These are phyloP conservation scores for Penicillium janthinellum DNA, from an alignment of 2,329 filamentous ascomycete species.

Conservation along the genomic window DNA sequence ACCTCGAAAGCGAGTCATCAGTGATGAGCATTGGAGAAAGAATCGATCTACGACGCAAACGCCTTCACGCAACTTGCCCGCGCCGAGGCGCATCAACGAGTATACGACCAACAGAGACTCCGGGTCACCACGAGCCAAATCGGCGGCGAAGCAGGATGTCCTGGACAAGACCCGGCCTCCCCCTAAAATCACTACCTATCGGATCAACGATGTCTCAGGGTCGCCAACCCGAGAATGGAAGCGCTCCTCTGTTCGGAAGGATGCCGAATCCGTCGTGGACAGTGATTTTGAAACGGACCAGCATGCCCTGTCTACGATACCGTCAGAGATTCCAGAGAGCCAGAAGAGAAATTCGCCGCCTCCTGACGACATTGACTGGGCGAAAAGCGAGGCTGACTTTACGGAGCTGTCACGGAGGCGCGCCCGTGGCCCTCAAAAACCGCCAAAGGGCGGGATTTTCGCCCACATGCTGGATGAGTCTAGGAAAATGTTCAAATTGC, in stretches of 20 bases:
- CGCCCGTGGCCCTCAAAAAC: conserved; percentile 35
- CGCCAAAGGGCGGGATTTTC: conserved; percentile 46
- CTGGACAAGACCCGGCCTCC: conserved; percentile 25
- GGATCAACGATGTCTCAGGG: conserved; percentile 30
- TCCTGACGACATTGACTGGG: conserved; percentile 38
- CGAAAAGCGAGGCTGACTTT: conserved; percentile 43
- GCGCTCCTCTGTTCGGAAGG: conserved; percentile 16
- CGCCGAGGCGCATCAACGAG: conserved; percentile 47
- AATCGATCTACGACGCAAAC: conserved; percentile 48
- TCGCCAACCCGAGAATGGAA: conserved; percentile 30
- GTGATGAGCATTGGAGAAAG: conserved; percentile 80
- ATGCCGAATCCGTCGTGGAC: conserved; percentile 25
- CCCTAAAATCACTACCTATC: conserved; percentile 30
- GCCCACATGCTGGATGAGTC: conserved; percentile 49
- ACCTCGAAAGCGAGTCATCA: conserved; percentile 89
- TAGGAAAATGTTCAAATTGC: conserved; percentile 48
- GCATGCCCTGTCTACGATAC: conserved; percentile 24
- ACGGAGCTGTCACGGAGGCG: conserved; percentile 42
- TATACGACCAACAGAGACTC: conserved; percentile 39
- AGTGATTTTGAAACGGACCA: conserved; percentile 27
- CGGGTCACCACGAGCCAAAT: conserved; percentile 30
- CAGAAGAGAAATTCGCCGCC: conserved; percentile 31
- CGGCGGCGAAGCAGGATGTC: conserved; percentile 31
- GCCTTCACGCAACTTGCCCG: conserved; percentile 42
- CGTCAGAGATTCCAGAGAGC: conserved; percentile 27